These are phyloP conservation scores for Cicer bijugum DNA, from an alignment of 306 rosid species.

Conservation along the genomic window DNA sequence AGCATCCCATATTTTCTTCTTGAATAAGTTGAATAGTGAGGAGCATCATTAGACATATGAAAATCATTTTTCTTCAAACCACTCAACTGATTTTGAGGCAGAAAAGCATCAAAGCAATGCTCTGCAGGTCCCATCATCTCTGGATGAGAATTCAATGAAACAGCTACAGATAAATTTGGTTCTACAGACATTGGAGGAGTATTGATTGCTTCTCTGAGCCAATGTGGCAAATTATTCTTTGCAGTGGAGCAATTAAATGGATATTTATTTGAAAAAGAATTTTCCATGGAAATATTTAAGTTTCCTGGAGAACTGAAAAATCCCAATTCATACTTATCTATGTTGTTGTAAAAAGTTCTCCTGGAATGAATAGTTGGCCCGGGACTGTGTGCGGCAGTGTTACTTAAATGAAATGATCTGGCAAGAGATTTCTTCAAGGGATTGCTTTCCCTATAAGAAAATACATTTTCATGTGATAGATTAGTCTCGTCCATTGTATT, in stretches of 20 bases:
- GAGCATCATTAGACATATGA: slow-evolving; percentile 37
- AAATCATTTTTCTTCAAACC: slow-evolving; percentile 44
- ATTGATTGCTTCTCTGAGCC: slow-evolving; percentile 66
- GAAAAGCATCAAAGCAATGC: slow-evolving; percentile 36
- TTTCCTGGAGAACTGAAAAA: slow-evolving; percentile 46
- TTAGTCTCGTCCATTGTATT: slow-evolving; percentile 46
- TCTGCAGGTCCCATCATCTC: slow-evolving; percentile 3
- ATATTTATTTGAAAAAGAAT: slow-evolving; percentile 44
- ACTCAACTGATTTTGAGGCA: slow-evolving; percentile 42
- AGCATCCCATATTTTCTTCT: slow-evolving; percentile 37
- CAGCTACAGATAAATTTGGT: slow-evolving; percentile 11
- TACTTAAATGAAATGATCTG: slow-evolving; percentile 41
- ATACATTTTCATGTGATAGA: slow-evolving; percentile 50
- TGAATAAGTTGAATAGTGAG: slow-evolving; percentile 38
- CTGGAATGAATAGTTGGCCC: slow-evolving; percentile 43
- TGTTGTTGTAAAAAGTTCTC: slow-evolving; percentile 45
- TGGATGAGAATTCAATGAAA: too few relatives aligned
- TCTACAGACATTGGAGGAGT: slow-evolving; percentile 40
- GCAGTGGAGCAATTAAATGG: slow-evolving; percentile 43
- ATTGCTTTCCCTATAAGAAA: slow-evolving; percentile 49
- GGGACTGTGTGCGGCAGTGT: slow-evolving; percentile 35
- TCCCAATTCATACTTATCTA: slow-evolving; percentile 44
- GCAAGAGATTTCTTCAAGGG: slow-evolving; percentile 42
- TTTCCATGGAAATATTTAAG: slow-evolving; percentile 36
- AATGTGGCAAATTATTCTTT: slow-evolving; percentile 57